These are phyloP conservation scores for Populus euphratica DNA, from an alignment of 345 rosid genomes.

Conservation along the genomic window DNA sequence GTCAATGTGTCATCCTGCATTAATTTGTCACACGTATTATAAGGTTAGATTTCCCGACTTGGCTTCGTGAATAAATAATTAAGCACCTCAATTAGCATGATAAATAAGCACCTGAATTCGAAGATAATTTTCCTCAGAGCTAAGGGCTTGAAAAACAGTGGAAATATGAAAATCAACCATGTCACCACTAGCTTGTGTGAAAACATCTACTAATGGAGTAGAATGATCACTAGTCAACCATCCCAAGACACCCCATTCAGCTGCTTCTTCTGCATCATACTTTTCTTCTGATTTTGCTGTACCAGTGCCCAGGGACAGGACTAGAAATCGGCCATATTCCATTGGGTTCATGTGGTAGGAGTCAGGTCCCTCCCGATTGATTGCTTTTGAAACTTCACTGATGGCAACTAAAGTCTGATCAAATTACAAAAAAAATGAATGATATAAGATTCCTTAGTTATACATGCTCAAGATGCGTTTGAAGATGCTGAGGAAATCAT, in stretches of 20 bases:
- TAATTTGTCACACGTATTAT: too few relatives aligned
- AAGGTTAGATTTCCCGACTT: neutral
- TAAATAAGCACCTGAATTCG: constrained; percentile 41
- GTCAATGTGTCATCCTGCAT: constrained; percentile 32
- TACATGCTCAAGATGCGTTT: neutral
- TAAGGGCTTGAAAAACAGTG: constrained; percentile 45
- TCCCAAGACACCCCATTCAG: constrained; percentile 60
- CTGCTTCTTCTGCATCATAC: constrained; percentile 41
- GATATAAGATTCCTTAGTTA: too few relatives aligned
- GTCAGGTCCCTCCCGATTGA: constrained; percentile 31
- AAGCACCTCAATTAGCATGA: neutral
- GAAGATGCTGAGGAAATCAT: too few relatives aligned
- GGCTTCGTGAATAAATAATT: too few relatives aligned
- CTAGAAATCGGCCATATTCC: constrained; percentile 47
- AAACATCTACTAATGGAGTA: constrained; percentile 54
- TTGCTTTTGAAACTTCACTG: constrained; percentile 39
- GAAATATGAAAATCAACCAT: constrained; percentile 63
- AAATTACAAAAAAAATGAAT: too few relatives aligned
- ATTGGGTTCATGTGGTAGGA: constrained; percentile 41
- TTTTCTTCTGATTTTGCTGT: constrained; percentile 33
- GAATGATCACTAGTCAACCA: constrained; percentile 51
- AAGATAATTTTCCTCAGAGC: constrained; percentile 41
- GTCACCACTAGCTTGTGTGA: constrained; percentile 58
- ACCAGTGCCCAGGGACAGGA: constrained; percentile 64
- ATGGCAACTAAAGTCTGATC: too few relatives aligned